Base-by-base conservation (phyloP, 2,329 filamentous ascomycete species). In the Stromatinia cepivora region DNA sequence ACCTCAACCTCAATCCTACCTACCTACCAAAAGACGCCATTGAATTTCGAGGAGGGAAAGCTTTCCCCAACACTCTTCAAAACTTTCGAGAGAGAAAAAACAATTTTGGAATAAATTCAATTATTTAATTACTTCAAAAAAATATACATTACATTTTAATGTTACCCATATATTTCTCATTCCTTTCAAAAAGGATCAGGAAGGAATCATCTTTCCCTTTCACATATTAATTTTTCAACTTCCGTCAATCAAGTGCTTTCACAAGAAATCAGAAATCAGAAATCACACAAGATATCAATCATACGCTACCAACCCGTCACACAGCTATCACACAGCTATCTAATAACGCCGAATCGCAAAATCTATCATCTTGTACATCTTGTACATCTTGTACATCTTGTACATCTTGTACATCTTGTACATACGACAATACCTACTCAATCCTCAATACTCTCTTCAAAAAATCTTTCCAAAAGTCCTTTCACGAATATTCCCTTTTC, bases 381-480 rank as follows among this genome's bases (percentile, higher is more conserved):
- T 8, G 34, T n/a, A n/a, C n/a, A n/a, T n/a, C n/a, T n/a, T n/a
- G n/a, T n/a, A n/a, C n/a, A n/a, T n/a, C n/a, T n/a, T n/a, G n/a
- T n/a, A n/a, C 39, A 61, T 34, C 31, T 61, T 31, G 39, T 61
- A 46, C 45, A 62, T 36, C 36, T 62, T 36, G 39, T 42, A 42
- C 39, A 42, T 42, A 17, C 39, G 39, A 42, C 15, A 42, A 42
- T 42, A 15, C 39, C 31, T 34, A 34, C 20, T 31, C 11, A n/a
- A 34, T n/a, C 31, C 54, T 57, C 25, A 31, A 9, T 46, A 31
- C n/a, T 28, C n/a, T 15, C 22, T n/a, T 28, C 0, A 11, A 3
- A 25, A 31, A 11, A 15, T 22, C 39, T 11, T 28, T n/a, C 25
- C 10, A 9, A 62, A 62, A 17, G 31, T 50, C 45, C 20, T 50